A percentile compares a stretch with the other conserved stretches of the same genome.
Conservation (phyloP, 768 basidiomycete species). For the Agrocybe chaxingu region DNA sequence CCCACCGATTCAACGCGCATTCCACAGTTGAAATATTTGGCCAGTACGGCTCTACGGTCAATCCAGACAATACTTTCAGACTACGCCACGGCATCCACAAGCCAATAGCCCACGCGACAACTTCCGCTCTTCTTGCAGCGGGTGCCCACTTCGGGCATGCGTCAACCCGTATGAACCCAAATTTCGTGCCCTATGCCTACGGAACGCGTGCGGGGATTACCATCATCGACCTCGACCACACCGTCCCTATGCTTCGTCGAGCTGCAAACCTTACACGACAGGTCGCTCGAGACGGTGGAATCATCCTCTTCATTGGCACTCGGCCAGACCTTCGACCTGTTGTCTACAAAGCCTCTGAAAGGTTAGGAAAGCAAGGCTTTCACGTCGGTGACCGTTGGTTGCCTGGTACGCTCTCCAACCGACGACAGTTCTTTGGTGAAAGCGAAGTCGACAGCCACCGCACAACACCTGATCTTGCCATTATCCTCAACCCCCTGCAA, state of each 20-base stretch:
- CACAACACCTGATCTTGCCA: slow-evolving; percentile 79
- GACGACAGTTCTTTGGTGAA: slow-evolving; percentile 65
- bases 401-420: slow-evolving; percentile 93
- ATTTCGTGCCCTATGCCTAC: slow-evolving; percentile 90
- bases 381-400: slow-evolving; percentile 89
- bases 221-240: slow-evolving; percentile 93
- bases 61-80: slow-evolving; percentile 63
- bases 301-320: slow-evolving; percentile 88
- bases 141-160: slow-evolving; percentile 95
- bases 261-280: slow-evolving; percentile 86
- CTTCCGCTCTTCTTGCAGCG: slow-evolving; percentile 87
- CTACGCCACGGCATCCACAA: slow-evolving; percentile 68
- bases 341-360: slow-evolving; percentile 75
- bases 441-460: slow-evolving; percentile 49
- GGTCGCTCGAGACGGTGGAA: slow-evolving; percentile 76
- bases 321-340: slow-evolving; percentile 72
- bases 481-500: slow-evolving; percentile 87
- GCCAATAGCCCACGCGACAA: slow-evolving; percentile 67
- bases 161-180: slow-evolving; percentile 78
- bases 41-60: slow-evolving; percentile 77
- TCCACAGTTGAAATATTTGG: slow-evolving; percentile 57
- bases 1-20: slow-evolving; percentile 13
- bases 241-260: slow-evolving; percentile 85
- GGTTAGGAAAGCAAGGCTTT: slow-evolving; percentile 78
- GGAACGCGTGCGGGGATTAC: slow-evolving; percentile 87